Evolutionary conservation across 768 basidiomycete genomes (phyloP).

Genomic region (Tulasnella sp.): DNA sequence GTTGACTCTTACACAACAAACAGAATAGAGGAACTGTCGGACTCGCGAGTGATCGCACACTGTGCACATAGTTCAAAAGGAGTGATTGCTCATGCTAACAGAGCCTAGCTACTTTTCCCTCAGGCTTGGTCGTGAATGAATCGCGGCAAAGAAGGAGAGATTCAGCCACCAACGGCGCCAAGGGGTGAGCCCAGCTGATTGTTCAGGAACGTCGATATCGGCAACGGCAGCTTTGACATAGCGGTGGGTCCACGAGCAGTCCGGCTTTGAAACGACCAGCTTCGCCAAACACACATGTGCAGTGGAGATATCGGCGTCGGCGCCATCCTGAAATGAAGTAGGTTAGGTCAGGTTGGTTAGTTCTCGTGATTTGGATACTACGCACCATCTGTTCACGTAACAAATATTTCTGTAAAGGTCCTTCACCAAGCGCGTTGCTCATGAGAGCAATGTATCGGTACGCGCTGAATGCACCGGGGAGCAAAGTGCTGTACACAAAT

Average conservation of each 20-base stretch:
- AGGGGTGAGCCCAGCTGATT: conserved; percentile 86
- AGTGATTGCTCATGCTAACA: no score
- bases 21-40: conserved; percentile 59
- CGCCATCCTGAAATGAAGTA: conserved; percentile 64
- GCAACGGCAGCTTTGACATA: conserved; percentile 94
- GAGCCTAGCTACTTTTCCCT: no score
- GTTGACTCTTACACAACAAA: conserved; percentile 19
- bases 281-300: conserved; percentile 96
- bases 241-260: conserved; percentile 82
- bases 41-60: no score
- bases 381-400: conserved; percentile 84
- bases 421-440: conserved; percentile 73
- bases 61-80: no score
- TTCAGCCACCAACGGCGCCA: conserved; percentile 96
- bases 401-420: conserved; percentile 93
- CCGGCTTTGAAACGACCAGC: conserved; percentile 91
- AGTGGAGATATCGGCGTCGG: conserved; percentile 83
- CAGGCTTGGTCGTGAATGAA: conserved; percentile 77
- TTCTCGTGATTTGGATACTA: conserved; percentile 12
- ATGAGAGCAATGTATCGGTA: conserved; percentile 69
- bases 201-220: conserved; percentile 87
- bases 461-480: conserved; percentile 32
- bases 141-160: conserved; percentile 94
- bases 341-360: background rate
- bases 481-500: conserved; percentile 89